Conservation (phyloP, 2,329 filamentous ascomycete species). For the Colletotrichum lentis region DNA sequence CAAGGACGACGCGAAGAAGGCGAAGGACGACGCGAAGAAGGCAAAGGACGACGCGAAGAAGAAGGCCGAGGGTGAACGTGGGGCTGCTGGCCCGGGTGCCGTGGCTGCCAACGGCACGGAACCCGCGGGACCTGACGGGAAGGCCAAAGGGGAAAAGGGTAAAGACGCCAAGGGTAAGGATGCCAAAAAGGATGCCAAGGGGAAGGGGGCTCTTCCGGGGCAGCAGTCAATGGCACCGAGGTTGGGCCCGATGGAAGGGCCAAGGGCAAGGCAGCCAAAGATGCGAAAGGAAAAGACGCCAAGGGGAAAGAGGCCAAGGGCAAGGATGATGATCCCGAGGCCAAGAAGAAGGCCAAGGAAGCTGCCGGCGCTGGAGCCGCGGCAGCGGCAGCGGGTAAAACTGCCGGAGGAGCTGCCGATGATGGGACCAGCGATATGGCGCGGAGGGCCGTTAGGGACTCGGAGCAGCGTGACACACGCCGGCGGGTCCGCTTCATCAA, state of each 20-base stretch:
- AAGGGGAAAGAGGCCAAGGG: not conserved
- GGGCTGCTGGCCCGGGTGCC: conserved; percentile 17
- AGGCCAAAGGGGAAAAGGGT: conserved; percentile 5
- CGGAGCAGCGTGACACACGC: conserved; percentile 1
- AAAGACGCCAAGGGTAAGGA: conserved; percentile 4
- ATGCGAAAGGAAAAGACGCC: not conserved
- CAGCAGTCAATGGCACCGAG: conserved; percentile 16
- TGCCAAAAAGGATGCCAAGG: conserved; percentile 5
- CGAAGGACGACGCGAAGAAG: conserved; percentile 10
- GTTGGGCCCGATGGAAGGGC: not conserved
- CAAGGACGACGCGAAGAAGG: conserved; percentile 25
- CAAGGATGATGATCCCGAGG: conserved; percentile 4
- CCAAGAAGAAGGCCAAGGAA: conserved; percentile 32
- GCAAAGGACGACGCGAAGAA: conserved; percentile 22
- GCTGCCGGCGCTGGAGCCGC: not conserved
- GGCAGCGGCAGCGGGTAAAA: conserved; percentile 13
- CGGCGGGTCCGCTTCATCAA: conserved; percentile 14
- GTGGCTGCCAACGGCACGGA: conserved; percentile 18
- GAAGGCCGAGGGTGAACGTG: conserved; percentile 15
- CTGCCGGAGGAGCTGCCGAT: not conserved
- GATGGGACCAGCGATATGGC: not conserved
- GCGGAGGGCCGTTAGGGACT: not conserved
- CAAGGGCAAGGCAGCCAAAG: conserved; percentile 14
- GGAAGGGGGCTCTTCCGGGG: not conserved
- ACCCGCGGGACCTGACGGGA: not conserved